phyloP scores from a whole-genome alignment of 306 rosid genomes.

The Prunus kanzakura region DNA sequence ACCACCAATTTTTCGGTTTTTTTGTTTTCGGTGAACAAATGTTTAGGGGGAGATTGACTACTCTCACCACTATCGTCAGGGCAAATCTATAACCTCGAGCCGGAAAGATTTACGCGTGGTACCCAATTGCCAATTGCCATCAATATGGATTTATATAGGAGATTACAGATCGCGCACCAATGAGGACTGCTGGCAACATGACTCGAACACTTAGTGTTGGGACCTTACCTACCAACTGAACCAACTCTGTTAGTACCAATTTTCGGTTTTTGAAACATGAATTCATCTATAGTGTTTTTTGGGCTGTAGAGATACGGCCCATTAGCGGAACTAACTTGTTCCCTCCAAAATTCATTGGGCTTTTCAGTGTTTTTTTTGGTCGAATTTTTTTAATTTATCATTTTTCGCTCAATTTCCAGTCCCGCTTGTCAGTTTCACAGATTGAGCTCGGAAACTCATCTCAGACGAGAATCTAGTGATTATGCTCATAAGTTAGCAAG shows the following conservation, averaged over 20 bases:
- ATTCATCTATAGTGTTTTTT: not conserved
- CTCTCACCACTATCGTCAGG: accelerated
- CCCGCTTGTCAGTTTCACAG: not conserved
- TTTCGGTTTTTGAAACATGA: not conserved
- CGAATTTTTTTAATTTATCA: not conserved
- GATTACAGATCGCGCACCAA: too few relatives aligned
- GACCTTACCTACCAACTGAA: too few relatives aligned
- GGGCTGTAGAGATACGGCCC: not conserved
- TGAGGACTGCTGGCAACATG: accelerated
- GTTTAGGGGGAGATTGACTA: accelerated
- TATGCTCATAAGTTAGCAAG: not conserved
- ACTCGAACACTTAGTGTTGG: accelerated
- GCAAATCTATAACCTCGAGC: too few relatives aligned
- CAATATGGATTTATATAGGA: too few relatives aligned
- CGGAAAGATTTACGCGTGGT: too few relatives aligned
- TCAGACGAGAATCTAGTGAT: not conserved
- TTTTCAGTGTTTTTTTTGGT: not conserved
- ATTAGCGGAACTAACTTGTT: not conserved
- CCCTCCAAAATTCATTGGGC: not conserved
- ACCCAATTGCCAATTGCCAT: too few relatives aligned
- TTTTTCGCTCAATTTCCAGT: too few relatives aligned
- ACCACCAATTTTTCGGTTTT: too few relatives aligned
- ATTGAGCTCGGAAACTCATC: not conserved
- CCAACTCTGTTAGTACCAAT: too few relatives aligned
- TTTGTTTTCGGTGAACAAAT: too few relatives aligned